phyloP scores from a whole-genome alignment of 1,139 yeast species.

The Candida tunisiensis region DNA sequence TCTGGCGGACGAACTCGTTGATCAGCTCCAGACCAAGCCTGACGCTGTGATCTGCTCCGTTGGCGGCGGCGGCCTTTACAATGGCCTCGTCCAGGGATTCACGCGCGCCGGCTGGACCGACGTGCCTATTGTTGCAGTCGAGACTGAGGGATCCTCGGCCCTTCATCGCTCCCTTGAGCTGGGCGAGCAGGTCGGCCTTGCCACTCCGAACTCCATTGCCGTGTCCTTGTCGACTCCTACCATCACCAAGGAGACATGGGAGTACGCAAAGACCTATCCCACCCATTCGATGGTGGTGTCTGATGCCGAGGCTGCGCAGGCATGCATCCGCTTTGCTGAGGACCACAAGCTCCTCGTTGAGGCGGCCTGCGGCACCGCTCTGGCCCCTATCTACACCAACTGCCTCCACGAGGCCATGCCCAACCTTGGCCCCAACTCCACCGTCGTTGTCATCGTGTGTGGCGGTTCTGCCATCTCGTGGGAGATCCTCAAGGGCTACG shows the following conservation, averaged over 20 bases:
- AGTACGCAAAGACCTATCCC: conserved; percentile 23
- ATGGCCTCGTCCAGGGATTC: conserved; percentile 47
- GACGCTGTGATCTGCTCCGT: conserved; percentile 52
- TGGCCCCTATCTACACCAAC: conserved; percentile 31
- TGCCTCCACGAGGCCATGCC: conserved; percentile 11
- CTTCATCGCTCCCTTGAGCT: conserved; percentile 32
- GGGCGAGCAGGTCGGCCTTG: conserved; percentile 20
- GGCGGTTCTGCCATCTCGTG: conserved; percentile 18
- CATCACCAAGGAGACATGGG: conserved; percentile 32
- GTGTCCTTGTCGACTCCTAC: conserved; percentile 46
- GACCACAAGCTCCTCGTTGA: conserved; percentile 39
- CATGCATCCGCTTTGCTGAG: conserved; percentile 33
- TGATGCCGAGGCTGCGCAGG: conserved; percentile 38
- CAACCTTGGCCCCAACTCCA: conserved; percentile 9
- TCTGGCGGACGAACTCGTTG: conserved; percentile 38
- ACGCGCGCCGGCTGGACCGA: conserved; percentile 22
- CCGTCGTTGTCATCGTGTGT: conserved; percentile 17
- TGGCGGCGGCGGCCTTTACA: conserved; percentile 64
- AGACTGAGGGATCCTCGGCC: conserved; percentile 49
- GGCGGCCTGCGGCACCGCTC: conserved; percentile 65
- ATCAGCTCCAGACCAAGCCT: conserved; percentile 26
- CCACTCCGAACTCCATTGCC: conserved; percentile 38
- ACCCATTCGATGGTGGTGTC: conserved; percentile 33
- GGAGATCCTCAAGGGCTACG: conserved; percentile 7
- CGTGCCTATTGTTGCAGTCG: conserved; percentile 41